phyloP scores from a whole-genome alignment of 805 yeast species.

The Candida lessepsii region DNA sequence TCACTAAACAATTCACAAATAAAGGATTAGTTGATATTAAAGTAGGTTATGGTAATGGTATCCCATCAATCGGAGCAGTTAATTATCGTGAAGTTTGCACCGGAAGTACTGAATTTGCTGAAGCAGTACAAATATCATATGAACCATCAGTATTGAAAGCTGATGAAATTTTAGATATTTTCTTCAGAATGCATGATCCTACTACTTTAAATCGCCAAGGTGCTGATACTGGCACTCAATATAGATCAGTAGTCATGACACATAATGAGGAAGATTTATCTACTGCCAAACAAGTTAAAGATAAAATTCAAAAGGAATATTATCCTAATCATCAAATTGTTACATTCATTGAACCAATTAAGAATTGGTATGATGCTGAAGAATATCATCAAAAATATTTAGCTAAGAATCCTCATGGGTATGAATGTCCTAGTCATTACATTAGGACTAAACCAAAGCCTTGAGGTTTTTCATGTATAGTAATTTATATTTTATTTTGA shows the following conservation, averaged over 20 bases:
- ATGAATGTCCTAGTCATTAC: constrained; percentile 88
- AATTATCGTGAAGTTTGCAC: constrained; percentile 69
- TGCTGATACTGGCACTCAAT: constrained; percentile 85
- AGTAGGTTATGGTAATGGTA: constrained; percentile 92
- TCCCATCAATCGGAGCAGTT: constrained; percentile 44
- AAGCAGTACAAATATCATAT: constrained; percentile 77
- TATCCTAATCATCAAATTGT: constrained; percentile 66
- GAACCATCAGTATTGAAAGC: constrained; percentile 65
- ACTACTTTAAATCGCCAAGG: constrained; percentile 84
- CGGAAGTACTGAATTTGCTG: constrained; percentile 77
- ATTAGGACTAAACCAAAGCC: constrained; percentile 61
- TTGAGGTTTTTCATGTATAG: no score
- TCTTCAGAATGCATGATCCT: constrained; percentile 93
- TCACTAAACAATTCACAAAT: constrained; percentile 61
- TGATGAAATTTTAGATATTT: constrained; percentile 71
- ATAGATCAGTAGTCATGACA: constrained; percentile 78
- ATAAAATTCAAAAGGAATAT: constrained; percentile 68
- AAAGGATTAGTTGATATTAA: constrained; percentile 70
- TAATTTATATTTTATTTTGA: no score
- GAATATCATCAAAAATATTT: constrained; percentile 87
- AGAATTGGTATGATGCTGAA: constrained; percentile 88
- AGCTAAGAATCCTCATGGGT: constrained; percentile 77
- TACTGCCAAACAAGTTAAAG: constrained; percentile 45
- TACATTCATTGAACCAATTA: constrained; percentile 67
- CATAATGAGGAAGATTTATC: constrained; percentile 51